Evolutionary conservation across 2,329 filamentous ascomycete species (phyloP), one percentile per base, ranked within the genome.

Genomic region (Aspergillus puulaauensis): DNA sequence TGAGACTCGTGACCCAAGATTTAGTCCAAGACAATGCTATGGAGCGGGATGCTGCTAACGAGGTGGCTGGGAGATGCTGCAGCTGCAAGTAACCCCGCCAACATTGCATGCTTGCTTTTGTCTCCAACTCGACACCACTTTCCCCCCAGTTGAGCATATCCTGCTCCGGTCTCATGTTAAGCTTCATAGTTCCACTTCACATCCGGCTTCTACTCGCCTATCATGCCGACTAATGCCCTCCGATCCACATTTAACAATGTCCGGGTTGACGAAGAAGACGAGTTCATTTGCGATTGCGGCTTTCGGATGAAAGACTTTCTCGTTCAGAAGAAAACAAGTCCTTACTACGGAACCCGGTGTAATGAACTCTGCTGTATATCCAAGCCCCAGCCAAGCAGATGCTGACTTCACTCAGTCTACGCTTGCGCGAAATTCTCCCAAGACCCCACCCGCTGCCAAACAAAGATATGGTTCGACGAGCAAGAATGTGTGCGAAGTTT

Each of bases 281-380:
- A 39, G 14, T 47, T 54, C 14, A 15, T 57, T 11, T 57, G 56
- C 23, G n/a, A 35, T 17, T 57, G 56, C 21, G 56, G 56, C 8
- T 45, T 24, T 33, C 50, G 12, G 3, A 17, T 27, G 24, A 57
- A 44, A 40, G 50, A 50, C 9, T 50, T 31, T n/a, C 39, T 15
- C 7, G 56, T 57, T 27, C 24, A 17, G 19, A 44, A 54, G 11
- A 33, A 21, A 6, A 14, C 19, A 3, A 57, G 56, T 19, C 37
- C 56, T 2, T 57, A 57, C 33, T 48, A 37, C 11, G 56, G 56
- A 24, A 5, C 7, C 6, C 37, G 54, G n/a, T 57, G 56, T 57
- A 45, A 27, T 9, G 2, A 5, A 4, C 11, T n/a, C 24, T 14
- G 7, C 12, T n/a, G 8, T 12, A 6, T 17, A 15, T 17, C 19